Base-by-base conservation (phyloP, 108 stramenopile species). In the Craspedostauros australis region DNA sequence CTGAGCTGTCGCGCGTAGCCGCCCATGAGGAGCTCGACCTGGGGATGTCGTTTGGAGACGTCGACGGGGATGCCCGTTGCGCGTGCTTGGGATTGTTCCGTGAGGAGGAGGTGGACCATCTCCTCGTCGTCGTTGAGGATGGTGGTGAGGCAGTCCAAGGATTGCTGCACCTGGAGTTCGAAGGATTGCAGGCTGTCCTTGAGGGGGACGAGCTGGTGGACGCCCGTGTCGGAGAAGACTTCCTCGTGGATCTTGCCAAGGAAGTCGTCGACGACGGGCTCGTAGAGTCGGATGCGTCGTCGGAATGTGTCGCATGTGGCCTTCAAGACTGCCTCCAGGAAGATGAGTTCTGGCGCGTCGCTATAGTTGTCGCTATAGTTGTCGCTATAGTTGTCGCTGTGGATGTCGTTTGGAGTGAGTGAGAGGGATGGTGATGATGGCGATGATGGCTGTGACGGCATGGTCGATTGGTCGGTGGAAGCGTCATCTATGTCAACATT, bases 121-220 rank as follows among this genome's bases (percentile, higher is more conserved):
- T 83, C 82, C 18, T 90, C 86, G 47, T 94, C 88, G 37, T 82
- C 80, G 11, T 83, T 70, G 20, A 94, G 60, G 0, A 94, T 57
- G 7, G 70, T 50, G 20, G 74, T 77, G 15, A 94, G 64, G 42
- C 88, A 90, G 16, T 75, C 64, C 3, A 89, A 46, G 14, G 68
- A 64, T 20, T 79, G 72, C 54, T 78, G 79, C 4, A 90, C 86
- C 23, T 84, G 72, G 57, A 90, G 64, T 51, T 94, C 86, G 72
- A 86, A 91, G 28, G 68, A 66, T 52, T 91, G 86, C 27, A 91
- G 53, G 5, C 75, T 76, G 51, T 91, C 86, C 54, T 88, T 91
- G 18, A 91, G 64, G 1, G 90, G 90, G 6, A 83, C 84, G 19
- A 91, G 42, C 45, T 80, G 79, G 34, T 91, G 84, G 24, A 91